phyloP scores from a whole-genome alignment of 805 yeast genomes.

The Saturnispora dispora region DNA sequence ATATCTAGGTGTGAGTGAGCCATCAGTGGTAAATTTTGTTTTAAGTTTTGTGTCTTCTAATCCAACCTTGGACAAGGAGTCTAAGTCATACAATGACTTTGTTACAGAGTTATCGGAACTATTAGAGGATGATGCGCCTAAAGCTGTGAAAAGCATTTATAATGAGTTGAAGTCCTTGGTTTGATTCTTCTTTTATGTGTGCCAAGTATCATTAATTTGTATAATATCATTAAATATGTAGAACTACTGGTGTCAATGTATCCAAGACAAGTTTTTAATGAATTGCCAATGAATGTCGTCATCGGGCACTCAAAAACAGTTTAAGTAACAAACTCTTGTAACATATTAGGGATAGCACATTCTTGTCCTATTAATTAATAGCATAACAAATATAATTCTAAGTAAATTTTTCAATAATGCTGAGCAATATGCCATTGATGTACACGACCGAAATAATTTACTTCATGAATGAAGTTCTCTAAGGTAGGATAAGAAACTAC shows the following conservation, averaged over 20 bases:
- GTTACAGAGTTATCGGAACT: conserved; percentile 40
- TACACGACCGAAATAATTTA: neutral
- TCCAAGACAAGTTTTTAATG: no score
- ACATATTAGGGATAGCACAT: no score
- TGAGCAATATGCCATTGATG: neutral
- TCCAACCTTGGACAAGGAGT: conserved; percentile 21
- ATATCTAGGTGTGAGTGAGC: conserved; percentile 45
- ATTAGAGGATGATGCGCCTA: conserved; percentile 36
- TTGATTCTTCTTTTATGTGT: neutral
- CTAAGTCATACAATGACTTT: conserved; percentile 28
- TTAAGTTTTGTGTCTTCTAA: conserved; percentile 30
- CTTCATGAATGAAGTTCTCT: neutral
- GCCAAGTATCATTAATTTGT: neutral
- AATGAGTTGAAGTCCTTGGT: conserved; percentile 3
- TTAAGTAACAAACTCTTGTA: no score
- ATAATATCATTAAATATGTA: neutral
- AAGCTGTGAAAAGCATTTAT: conserved; percentile 16
- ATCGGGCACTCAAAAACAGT: no score
- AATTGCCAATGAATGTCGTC: no score
- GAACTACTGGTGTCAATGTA: no score
- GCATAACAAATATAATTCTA: no score
- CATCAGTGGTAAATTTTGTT: conserved; percentile 38
- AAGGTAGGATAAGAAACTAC: neutral
- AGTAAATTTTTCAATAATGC: neutral
- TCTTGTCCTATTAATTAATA: no score